Evolutionary conservation across 1,139 yeast species (phyloP).

Genomic region (Magnusiomyces starmeri): DNA sequence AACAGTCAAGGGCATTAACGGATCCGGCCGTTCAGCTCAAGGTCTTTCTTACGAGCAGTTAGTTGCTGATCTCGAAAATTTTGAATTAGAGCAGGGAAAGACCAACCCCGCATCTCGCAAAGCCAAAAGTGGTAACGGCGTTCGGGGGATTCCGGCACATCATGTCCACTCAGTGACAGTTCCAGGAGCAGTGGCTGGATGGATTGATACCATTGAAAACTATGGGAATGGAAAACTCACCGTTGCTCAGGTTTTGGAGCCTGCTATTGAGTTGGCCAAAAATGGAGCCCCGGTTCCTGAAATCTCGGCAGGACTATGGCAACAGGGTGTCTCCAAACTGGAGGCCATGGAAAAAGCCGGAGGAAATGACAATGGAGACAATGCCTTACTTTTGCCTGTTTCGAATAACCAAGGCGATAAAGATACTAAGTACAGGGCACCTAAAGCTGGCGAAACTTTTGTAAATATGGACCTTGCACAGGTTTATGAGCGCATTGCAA

Average conservation of each 20-base stretch:
- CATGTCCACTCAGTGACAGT: constrained; percentile 61
- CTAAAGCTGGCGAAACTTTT: constrained; percentile 55
- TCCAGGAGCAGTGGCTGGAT: constrained; percentile 74
- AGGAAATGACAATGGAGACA: not conserved
- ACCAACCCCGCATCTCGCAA: constrained; percentile 11
- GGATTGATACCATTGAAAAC: constrained; percentile 57
- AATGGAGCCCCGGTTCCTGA: constrained; percentile 60
- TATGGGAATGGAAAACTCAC: constrained; percentile 72
- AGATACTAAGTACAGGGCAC: constrained; percentile 35
- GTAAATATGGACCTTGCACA: constrained; percentile 48
- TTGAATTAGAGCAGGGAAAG: not conserved
- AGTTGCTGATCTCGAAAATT: not conserved
- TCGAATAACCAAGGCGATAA: not conserved
- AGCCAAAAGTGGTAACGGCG: constrained; percentile 3
- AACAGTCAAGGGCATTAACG: constrained; percentile 61
- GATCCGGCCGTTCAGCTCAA: constrained; percentile 66
- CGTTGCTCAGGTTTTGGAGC: constrained; percentile 52
- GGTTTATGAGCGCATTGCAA: constrained; percentile 47
- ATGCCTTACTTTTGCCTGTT: not conserved
- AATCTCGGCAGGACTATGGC: constrained; percentile 52
- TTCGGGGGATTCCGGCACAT: constrained; percentile 35
- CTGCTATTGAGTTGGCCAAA: constrained; percentile 66
- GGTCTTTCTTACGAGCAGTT: constrained; percentile 26
- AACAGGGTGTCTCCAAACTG: constrained; percentile 37
- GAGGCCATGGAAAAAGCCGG: constrained; percentile 32